Percentiles rank a stretch among this genome's conserved stretches.
phyloP scores from a whole-genome alignment of 2,329 filamentous ascomycete species.

The Dothiorella sarmentorum region DNA sequence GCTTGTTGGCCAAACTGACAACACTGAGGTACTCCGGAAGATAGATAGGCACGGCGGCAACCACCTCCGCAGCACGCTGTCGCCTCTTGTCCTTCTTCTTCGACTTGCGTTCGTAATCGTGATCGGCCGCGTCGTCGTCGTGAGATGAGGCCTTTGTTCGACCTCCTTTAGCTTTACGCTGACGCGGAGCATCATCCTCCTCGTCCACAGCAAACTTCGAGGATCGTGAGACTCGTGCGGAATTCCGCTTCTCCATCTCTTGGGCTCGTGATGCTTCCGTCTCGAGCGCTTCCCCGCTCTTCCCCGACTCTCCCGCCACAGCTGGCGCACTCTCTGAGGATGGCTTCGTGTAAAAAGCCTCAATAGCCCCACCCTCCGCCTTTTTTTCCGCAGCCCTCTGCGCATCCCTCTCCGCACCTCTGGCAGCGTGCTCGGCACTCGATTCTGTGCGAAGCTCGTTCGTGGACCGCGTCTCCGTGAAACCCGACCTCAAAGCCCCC shows the following conservation, averaged over 20 bases:
- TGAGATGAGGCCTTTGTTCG: slow-evolving; percentile 15
- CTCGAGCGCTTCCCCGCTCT: neutral
- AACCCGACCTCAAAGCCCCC: too few species aligned
- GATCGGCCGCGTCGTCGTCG: slow-evolving; percentile 20
- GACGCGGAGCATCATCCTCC: slow-evolving; percentile 25
- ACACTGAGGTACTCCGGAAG: slow-evolving; percentile 87
- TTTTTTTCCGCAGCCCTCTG: too few species aligned
- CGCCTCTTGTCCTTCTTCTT: slow-evolving; percentile 20
- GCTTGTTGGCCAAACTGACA: slow-evolving; percentile 70
- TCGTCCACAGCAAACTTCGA: slow-evolving; percentile 21
- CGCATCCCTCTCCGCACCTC: too few species aligned
- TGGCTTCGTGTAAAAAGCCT: too few species aligned
- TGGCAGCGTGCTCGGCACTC: too few species aligned
- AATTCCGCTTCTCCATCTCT: neutral
- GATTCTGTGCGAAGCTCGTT: too few species aligned
- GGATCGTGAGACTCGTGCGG: neutral
- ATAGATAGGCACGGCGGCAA: slow-evolving; percentile 53
- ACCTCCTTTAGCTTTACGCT: slow-evolving; percentile 20
- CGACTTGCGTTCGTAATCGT: slow-evolving; percentile 29
- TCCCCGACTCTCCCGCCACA: too few species aligned
- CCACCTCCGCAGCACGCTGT: slow-evolving; percentile 22
- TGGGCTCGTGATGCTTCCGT: neutral
- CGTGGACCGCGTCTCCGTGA: too few species aligned
- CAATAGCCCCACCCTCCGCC: too few species aligned
- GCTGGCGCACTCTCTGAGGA: too few species aligned